Base-by-base conservation (phyloP, 441 rosid genomes). In the Erodium moschatum region DNA sequence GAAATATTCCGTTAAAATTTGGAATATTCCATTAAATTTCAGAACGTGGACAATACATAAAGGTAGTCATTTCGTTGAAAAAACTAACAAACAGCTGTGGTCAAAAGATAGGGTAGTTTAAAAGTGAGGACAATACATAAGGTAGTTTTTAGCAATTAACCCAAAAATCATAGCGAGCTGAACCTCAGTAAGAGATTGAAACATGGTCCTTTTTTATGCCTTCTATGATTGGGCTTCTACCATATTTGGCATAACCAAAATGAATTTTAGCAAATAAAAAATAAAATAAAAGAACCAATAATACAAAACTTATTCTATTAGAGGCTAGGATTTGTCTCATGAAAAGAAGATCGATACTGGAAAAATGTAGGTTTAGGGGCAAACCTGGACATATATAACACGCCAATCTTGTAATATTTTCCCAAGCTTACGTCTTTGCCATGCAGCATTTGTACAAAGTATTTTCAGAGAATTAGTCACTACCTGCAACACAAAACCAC, bases 381-480 rank as follows among this genome's bases (percentile, higher is more conserved):
- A 74, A 50, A 89, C 98, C 97, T 91, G 97, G 20, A 87, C 80
- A 69, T 76, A 80, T 73, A 88, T 81, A 75, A 89, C 80, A 70
- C 96, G 90, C 98, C 98, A 94, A 80, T 94, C 97, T 77, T 91
- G 93, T 74, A 93, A 81, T 70, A 89, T 81, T 81, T 93, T 93
- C 67, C 98, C 98, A 67, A 94, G 96, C 77, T 91, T 91, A 66
- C 98, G 93, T 82, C 98, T 91, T 83, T 94, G 97, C 98, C 98
- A 94, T 50, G 97, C 89, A 81, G 89, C 77, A 83, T 94, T 94
- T 70, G 98, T 87, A 78, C 96, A 87, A 64, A 94, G 85, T 77
- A 94, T 88, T 84, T 84, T 91, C 73, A 94, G 90, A 81, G 91
- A 83, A 84, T 89, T 94, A 74, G 85, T 80, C 74, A 91, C 85